phyloP scores from a whole-genome alignment of 2,329 filamentous ascomycete species.

The Claviceps monticola region DNA sequence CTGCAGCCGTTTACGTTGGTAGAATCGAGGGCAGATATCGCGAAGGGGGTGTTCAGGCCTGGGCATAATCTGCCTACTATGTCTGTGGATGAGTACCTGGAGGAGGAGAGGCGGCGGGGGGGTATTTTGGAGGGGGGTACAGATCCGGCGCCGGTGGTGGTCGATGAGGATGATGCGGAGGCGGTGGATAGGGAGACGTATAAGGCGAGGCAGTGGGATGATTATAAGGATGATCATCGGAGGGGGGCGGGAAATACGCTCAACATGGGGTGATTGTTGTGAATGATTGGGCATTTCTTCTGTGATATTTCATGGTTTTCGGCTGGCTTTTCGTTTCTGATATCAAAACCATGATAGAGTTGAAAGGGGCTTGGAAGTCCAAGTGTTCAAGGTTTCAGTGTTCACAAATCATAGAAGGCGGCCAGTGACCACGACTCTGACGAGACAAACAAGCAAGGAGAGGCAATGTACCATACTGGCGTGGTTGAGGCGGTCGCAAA shows the following conservation, averaged over 20 bases:
- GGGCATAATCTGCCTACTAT: constrained; percentile 94
- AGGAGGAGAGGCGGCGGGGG: constrained; percentile 72
- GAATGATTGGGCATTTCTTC: no score
- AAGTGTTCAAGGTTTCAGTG: no score
- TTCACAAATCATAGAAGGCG: no score
- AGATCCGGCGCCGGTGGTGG: constrained; percentile 53
- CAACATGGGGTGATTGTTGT: constrained; percentile 47
- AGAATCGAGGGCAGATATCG: constrained; percentile 59
- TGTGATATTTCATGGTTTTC: no score
- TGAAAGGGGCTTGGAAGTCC: no score
- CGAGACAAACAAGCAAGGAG: no score
- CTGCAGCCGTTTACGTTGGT: constrained; percentile 83
- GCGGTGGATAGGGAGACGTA: constrained; percentile 79
- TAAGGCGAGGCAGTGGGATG: constrained; percentile 92
- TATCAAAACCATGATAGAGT: no score
- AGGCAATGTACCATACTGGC: no score
- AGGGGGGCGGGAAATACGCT: constrained; percentile 72
- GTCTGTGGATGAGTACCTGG: constrained; percentile 94
- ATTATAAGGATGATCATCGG: constrained; percentile 81
- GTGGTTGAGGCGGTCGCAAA: no score
- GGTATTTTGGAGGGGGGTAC: constrained; percentile 88
- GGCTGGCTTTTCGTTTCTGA: no score
- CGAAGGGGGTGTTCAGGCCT: constrained; percentile 70
- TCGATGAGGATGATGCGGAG: constrained; percentile 84
- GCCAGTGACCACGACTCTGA: no score